Evolutionary conservation across 2,329 filamentous ascomycete species (phyloP), one percentile per base, ranked within the genome.

Genomic region (Cercospora brassicicola): DNA sequence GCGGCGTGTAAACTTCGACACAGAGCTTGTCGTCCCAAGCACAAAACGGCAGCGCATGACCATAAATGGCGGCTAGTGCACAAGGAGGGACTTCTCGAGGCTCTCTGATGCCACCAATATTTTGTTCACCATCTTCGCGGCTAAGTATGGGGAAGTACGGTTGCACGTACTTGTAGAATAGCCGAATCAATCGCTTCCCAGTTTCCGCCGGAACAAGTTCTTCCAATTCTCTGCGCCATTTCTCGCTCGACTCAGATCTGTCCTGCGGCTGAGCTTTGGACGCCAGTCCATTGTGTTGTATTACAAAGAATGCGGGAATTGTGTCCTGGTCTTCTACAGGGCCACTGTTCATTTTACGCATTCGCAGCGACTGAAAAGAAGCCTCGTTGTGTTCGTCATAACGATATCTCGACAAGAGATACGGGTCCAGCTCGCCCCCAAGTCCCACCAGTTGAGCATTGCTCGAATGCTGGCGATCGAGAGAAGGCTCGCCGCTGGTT

Each of bases 131-230:
- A 6, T 79, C 77, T 61, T 76, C 77, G 64, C 78, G 75, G n/a
- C 77, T 79, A 11, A 82, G 66, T 11, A 83, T 77, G 4, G 81
- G 81, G 69, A 82, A 82, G 71, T 82, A 82, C 13, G 81, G 81
- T 59, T 82, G 79, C 61, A 83, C 79, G 71, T 82, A 82, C 70
- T 76, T 77, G 67, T 80, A 79, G 73, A 81, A 79, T 11, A 83
- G 74, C 13, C 76, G 75, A 30, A 83, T 77, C 6, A 83, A 75
- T 59, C 81, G 73, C 57, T 79, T 76, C 30, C 80, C 80, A 13
- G 76, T 73, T 6, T 75, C 71, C 7, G 76, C 68, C 51, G 69
- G 71, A 3, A 80, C 73, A 65, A 79, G 76, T 0, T 73, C 68
- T 23, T 76, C 76, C 11, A 80, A 59, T 36, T 78, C 75, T 11